phyloP scores from a whole-genome alignment of 768 basidiomycete genomes.

The Holtermanniella nyarrowii region DNA sequence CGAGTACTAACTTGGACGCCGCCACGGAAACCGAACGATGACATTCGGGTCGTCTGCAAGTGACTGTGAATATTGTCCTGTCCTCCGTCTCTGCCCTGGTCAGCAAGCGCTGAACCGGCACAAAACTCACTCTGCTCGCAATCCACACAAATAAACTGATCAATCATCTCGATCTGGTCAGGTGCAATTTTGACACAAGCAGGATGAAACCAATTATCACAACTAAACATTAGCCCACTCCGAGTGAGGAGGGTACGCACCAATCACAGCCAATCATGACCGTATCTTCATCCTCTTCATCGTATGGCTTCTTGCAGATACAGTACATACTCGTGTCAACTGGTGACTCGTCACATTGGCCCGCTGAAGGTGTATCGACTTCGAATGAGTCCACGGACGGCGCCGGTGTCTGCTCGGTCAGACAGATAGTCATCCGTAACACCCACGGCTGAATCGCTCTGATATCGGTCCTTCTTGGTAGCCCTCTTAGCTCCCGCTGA shows the following conservation, averaged over 20 bases:
- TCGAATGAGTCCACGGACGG: too few relatives aligned
- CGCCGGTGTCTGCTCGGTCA: too few relatives aligned
- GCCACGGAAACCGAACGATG: slow-evolving; percentile 10
- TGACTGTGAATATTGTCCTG: slow-evolving; percentile 14
- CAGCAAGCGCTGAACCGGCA: not conserved
- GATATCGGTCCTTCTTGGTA: not conserved
- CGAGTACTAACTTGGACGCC: slow-evolving; percentile 20
- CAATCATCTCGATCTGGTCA: slow-evolving; percentile 25
- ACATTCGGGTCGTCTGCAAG: slow-evolving; percentile 21
- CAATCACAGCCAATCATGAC: slow-evolving; percentile 32
- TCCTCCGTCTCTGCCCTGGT: slow-evolving; percentile 15
- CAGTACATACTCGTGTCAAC: slow-evolving; percentile 25
- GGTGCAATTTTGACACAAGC: slow-evolving; percentile 24
- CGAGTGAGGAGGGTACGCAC: slow-evolving; percentile 2
- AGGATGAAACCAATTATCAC: slow-evolving; percentile 37
- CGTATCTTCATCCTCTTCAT: slow-evolving; percentile 22
- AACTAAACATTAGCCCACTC: slow-evolving; percentile 9
- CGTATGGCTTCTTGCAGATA: slow-evolving; percentile 26
- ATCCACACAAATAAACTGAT: slow-evolving; percentile 27
- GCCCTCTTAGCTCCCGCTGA: not conserved
- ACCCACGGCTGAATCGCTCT: not conserved
- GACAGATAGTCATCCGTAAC: too few relatives aligned
- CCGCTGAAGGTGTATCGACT: too few relatives aligned
- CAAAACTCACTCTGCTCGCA: slow-evolving; percentile 33
- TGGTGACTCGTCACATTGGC: too few relatives aligned